Evolutionary conservation across 139 green algal species (phyloP).

Genomic region (Pleodorina starrii): DNA sequence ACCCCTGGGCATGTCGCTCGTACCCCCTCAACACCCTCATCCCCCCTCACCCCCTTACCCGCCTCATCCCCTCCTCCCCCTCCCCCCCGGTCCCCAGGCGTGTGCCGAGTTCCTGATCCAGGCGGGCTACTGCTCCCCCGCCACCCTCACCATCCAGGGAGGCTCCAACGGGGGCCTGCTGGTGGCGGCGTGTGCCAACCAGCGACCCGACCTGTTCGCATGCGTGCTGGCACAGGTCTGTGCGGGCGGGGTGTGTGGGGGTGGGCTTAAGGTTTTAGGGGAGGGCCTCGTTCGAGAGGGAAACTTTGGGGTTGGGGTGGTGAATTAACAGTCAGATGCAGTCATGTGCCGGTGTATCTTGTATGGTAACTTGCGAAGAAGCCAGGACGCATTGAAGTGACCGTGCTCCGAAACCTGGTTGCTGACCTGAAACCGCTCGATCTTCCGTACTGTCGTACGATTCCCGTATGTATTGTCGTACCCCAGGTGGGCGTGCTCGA

Average conservation of each 20-base stretch:
- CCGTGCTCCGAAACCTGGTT: neutral
- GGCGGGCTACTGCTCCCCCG: constrained; percentile 29
- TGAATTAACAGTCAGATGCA: too few species aligned
- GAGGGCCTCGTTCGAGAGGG: too few species aligned
- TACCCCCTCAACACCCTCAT: too few species aligned
- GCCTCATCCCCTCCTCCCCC: neutral
- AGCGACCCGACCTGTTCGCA: constrained; percentile 93
- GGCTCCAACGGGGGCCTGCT: constrained; percentile 94
- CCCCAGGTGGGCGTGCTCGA: constrained; percentile 93
- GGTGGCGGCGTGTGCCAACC: constrained; percentile 93
- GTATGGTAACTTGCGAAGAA: too few species aligned
- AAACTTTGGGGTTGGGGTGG: too few species aligned
- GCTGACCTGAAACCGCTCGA: too few species aligned
- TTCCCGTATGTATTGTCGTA: too few species aligned
- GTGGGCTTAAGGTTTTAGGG: too few species aligned
- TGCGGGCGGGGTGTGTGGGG: neutral
- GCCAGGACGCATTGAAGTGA: too few species aligned
- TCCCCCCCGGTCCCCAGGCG: neutral
- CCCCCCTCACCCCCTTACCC: neutral
- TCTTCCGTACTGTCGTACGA: too few species aligned
- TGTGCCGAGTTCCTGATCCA: constrained; percentile 41
- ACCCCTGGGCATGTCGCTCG: too few species aligned
- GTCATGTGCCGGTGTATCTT: too few species aligned
- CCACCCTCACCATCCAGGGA: constrained; percentile 80
- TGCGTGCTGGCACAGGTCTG: constrained; percentile 82